A percentile compares a stretch with the other conserved stretches of the same genome.
These are phyloP conservation scores for Nicotiana noctiflora DNA, from an alignment of 257 asterid genomes.

Conservation along the genomic window DNA sequence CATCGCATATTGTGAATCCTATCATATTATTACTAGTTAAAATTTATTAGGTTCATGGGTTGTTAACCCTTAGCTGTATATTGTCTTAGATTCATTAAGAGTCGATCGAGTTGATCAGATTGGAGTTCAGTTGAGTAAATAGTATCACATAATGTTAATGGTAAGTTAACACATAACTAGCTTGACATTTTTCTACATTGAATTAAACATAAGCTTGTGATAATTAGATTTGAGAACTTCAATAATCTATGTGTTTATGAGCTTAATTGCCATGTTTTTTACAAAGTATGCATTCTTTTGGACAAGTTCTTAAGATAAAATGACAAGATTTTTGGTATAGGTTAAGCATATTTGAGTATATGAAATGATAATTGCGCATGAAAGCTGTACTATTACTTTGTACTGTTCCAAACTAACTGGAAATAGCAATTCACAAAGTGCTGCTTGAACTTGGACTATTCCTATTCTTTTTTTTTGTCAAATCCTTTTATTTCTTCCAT, in stretches of 20 bases:
- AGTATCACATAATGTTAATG: too few relatives aligned
- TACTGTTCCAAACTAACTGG: background rate
- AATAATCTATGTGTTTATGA: background rate
- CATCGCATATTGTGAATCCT: background rate
- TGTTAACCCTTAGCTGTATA: background rate
- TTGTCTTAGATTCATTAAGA: too few relatives aligned
- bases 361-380: background rate
- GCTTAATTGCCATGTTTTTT: background rate
- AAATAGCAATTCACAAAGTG: too few relatives aligned
- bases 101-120: too few relatives aligned
- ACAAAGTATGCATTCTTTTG: background rate
- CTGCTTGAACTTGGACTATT: too few relatives aligned
- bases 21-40: background rate
- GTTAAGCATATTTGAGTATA: background rate
- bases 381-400: background rate
- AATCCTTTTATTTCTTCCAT: too few relatives aligned
- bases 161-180: background rate
- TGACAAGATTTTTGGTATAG: background rate
- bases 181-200: background rate
- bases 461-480: too few relatives aligned
- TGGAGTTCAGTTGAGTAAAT: too few relatives aligned
- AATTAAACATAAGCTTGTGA: background rate
- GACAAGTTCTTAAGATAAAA: background rate
- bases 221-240: background rate
- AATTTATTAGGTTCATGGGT: background rate